Conservation (phyloP, 148 eudicot genomes). For the Drosera capensis region DNA sequence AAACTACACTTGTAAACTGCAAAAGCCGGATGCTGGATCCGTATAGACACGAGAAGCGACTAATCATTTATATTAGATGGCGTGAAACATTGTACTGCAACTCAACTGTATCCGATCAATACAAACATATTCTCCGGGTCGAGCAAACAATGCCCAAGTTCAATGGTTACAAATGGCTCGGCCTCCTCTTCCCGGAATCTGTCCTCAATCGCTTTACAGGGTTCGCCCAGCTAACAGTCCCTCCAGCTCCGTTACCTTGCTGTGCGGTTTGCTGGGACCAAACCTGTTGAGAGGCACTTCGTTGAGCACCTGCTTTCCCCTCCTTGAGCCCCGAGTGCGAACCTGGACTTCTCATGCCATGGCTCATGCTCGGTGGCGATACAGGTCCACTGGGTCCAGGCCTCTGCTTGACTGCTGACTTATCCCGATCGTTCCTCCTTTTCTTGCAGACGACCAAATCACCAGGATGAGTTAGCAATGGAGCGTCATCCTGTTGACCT, state of each 20-base stretch:
- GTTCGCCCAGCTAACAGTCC: constrained; percentile 67
- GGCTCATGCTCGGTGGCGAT: constrained; percentile 58
- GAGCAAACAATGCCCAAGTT: too few species aligned
- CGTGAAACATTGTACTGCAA: too few species aligned
- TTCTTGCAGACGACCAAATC: constrained; percentile 87
- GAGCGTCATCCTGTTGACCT: constrained; percentile 30
- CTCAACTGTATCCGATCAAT: too few species aligned
- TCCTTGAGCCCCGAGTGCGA: constrained; percentile 25
- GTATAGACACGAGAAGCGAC: too few species aligned
- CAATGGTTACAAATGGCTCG: constrained; percentile 47
- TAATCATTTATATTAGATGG: too few species aligned
- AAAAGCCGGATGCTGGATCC: too few species aligned
- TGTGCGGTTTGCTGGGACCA: constrained; percentile 34
- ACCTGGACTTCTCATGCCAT: constrained; percentile 52
- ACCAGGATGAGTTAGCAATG: constrained; percentile 66
- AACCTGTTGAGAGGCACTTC: constrained; percentile 20
- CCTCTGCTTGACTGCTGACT: constrained; percentile 31
- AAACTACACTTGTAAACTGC: too few species aligned
- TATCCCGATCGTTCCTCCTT: constrained; percentile 87
- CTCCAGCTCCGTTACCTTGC: constrained; percentile 33
- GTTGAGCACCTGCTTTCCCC: constrained; percentile 21
- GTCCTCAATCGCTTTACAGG: constrained; percentile 87
- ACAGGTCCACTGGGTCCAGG: constrained; percentile 52
- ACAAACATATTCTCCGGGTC: too few species aligned
- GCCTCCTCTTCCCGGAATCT: constrained; percentile 68